Evolutionary conservation across 2,329 filamentous ascomycete genomes (phyloP).

Genomic region (Penicillium sp.): DNA sequence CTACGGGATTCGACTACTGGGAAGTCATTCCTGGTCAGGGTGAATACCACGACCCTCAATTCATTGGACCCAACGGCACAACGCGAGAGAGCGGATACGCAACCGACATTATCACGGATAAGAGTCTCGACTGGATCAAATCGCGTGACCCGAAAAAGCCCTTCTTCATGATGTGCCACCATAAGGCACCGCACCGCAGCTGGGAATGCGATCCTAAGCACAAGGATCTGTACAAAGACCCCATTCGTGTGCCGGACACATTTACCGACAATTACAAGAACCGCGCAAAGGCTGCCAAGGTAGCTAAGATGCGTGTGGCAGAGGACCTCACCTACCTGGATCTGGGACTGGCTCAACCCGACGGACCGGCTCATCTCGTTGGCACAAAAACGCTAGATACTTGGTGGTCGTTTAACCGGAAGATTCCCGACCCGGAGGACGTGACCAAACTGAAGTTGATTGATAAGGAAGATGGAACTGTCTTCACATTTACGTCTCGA

Average conservation of each 20-base stretch:
- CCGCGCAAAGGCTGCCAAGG: slow-evolving; percentile 49
- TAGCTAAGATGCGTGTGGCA: slow-evolving; percentile 53
- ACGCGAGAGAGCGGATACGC: slow-evolving; percentile 43
- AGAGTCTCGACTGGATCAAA: slow-evolving; percentile 41
- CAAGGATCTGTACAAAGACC: slow-evolving; percentile 49
- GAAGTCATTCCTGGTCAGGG: slow-evolving; percentile 53
- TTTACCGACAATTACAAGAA: slow-evolving; percentile 57
- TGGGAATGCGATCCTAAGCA: slow-evolving; percentile 55
- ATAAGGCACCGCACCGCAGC: slow-evolving; percentile 55
- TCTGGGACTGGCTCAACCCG: slow-evolving; percentile 52
- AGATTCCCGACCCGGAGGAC: slow-evolving; percentile 40
- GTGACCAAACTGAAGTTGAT: slow-evolving; percentile 38
- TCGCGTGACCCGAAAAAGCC: slow-evolving; percentile 31
- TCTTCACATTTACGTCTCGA: slow-evolving; percentile 46
- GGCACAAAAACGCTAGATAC: slow-evolving; percentile 21
- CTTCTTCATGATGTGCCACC: slow-evolving; percentile 58
- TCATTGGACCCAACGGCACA: background rate
- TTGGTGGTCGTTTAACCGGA: slow-evolving; percentile 31
- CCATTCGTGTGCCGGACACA: slow-evolving; percentile 50
- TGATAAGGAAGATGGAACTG: slow-evolving; percentile 47
- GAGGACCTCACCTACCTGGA: slow-evolving; percentile 53
- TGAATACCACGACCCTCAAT: slow-evolving; percentile 50
- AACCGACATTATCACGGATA: slow-evolving; percentile 55
- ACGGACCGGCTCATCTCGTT: slow-evolving; percentile 33
- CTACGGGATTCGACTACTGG: slow-evolving; percentile 55